Evolutionary conservation across 2,329 filamentous ascomycete genomes (phyloP), one percentile per base, ranked within the genome.

Genomic region (Ophiostoma triangulosporum): DNA sequence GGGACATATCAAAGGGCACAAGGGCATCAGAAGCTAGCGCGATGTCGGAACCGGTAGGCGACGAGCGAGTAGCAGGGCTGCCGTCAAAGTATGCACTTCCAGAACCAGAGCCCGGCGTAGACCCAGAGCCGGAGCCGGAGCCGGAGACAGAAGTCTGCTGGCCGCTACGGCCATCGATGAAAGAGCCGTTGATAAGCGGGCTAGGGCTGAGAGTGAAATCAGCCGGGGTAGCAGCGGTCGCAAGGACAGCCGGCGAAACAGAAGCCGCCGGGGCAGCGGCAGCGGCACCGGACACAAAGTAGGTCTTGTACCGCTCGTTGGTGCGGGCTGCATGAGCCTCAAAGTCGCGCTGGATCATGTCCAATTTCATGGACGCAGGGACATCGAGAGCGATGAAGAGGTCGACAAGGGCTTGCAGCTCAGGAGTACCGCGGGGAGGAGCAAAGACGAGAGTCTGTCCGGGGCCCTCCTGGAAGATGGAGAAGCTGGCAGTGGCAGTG

Each of bases 361-460:
- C 58, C 57, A 60, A 77, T 61, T 73, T 68, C 60, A 78, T 73
- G 26, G 75, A 69, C 50, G 68, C 70, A 50, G 73, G 62, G 50
- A 78, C 76, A 32, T 60, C 56, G 12, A 60, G 56, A 11, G 54
- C 32, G 50, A 83, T 64, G 64, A 80, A 81, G 57, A 73, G 70
- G 64, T 79, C 68, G 61, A 84, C 73, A 63, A 83, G 66, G 52
- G 75, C 69, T 61, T 82, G 78, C 52, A 83, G 72, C 65, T 86
- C 74, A 67, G 76, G 61, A 57, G 75, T 71, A 63, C 82, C 70
- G 66, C 88, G 69, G 62, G 83, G 69, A 69, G 87, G 75, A 64
- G 81, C 67, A 75, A 88, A 81, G 67, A 88, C 70, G 54, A 83
- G 70, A 57, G 74, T 67, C 48, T 74, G 72, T 51, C 79, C 79